These are phyloP conservation scores for Canavalia ensiformis DNA, from an alignment of 306 rosid genomes.

Conservation along the genomic window DNA sequence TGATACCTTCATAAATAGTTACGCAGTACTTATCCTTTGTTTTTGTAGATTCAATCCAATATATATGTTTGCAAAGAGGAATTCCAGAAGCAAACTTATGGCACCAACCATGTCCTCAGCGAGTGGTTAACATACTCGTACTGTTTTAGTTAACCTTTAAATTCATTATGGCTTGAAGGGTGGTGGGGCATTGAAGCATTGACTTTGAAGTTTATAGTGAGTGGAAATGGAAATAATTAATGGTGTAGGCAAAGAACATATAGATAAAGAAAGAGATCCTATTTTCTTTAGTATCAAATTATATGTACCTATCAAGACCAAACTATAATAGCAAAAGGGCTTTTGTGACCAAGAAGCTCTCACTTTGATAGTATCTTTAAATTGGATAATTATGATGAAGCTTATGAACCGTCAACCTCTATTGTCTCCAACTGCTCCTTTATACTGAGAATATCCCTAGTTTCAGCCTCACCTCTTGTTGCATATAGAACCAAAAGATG, in stretches of 20 bases:
- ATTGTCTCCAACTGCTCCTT: neutral
- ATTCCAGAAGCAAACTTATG: neutral
- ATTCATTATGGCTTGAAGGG: neutral
- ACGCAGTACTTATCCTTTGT: neutral
- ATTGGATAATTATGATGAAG: neutral
- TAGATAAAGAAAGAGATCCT: neutral
- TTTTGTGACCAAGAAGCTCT: neutral
- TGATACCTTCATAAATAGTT: neutral
- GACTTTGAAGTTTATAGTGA: neutral
- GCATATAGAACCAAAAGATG: neutral
- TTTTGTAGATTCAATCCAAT: neutral
- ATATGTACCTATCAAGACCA: neutral
- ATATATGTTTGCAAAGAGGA: neutral
- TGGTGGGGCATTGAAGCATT: neutral
- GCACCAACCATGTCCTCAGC: neutral
- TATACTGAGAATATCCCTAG: neutral
- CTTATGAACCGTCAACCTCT: conserved; percentile 8
- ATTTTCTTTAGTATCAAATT: neutral
- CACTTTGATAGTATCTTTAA: neutral
- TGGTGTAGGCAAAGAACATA: neutral
- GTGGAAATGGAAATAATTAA: neutral
- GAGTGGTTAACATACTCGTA: neutral
- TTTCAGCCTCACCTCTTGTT: neutral
- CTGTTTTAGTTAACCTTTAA: neutral
- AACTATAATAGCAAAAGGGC: neutral